Evolutionary conservation across 257 asterid genomes (phyloP).

Genomic region (Solanum habrochaites): DNA sequence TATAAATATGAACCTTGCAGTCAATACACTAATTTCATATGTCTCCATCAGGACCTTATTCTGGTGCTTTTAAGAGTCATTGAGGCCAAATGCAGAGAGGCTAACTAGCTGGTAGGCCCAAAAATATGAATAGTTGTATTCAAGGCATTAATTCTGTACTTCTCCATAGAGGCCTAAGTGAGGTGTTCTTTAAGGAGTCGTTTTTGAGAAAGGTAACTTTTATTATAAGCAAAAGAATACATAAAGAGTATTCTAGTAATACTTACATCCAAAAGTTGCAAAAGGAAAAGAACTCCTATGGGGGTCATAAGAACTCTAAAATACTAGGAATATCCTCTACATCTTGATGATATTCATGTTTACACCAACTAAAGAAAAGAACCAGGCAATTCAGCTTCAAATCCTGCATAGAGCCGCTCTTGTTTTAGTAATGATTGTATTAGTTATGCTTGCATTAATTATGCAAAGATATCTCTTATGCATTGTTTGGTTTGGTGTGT

Average conservation of each 20-base stretch:
- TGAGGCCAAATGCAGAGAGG: background rate
- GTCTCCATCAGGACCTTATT: background rate
- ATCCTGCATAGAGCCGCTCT: too few relatives aligned
- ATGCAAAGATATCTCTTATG: background rate
- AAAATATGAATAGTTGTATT: background rate
- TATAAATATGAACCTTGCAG: background rate
- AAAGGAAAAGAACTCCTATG: too few relatives aligned
- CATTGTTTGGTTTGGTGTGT: too few relatives aligned
- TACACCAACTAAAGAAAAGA: too few relatives aligned
- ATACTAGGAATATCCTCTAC: too few relatives aligned
- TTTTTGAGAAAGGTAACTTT: too few relatives aligned
- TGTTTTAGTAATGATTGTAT: background rate
- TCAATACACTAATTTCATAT: background rate
- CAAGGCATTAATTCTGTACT: background rate
- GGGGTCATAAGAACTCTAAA: too few relatives aligned
- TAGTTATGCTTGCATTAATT: background rate
- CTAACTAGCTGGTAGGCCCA: background rate
- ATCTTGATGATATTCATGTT: too few relatives aligned
- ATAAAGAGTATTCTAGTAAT: too few relatives aligned
- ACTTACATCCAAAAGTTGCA: too few relatives aligned
- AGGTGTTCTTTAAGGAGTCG: background rate
- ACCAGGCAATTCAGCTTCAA: too few relatives aligned
- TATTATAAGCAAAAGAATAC: too few relatives aligned
- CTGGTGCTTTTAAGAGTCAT: background rate
- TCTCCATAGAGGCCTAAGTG: background rate